Evolutionary conservation across 1,139 yeast genomes (phyloP), one percentile per base, ranked within the genome.

Genomic region (Geotrichum restrictum): DNA sequence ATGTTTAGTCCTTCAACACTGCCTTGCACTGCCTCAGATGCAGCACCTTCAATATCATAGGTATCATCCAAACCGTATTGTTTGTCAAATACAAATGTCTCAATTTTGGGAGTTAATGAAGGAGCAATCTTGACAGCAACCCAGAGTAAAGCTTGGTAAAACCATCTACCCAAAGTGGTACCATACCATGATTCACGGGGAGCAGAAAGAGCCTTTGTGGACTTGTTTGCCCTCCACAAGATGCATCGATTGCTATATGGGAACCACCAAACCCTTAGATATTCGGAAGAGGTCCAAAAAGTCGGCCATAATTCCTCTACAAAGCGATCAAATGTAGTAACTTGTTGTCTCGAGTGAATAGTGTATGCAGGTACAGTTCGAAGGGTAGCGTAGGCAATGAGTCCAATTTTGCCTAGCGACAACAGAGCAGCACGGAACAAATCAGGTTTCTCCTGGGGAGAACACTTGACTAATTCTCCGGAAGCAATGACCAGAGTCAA

Each of bases 211-310:
- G 84, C 79, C 43, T 84, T 87, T 19, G 78, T 70, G 1, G 83
- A 74, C 65, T 88, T 88, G 43, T 81, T 74, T 31, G 95, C 98
- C 64, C 95, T 80, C 97, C 98, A 93, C 49, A 89, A 73, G 34
- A 89, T 83, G 72, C 96, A 88, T 62, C 84, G 84, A 52, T 80
- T 80, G 21, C 94, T 78, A 68, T 93, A 93, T 0, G 98, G 98
- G 69, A 87, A 93, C 98, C 98, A 93, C 98, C 98, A 93, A 48
- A 89, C 80, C 59, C 98, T 79, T 44, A 88, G 84, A 63, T 83
- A 93, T 70, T 93, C 98, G n/a, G 91, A 79, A 51, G 88, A 83
- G 7, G 88, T 80, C 96, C 98, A 93, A 43, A 91, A 71, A 14
- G 76, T 74, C 37, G 64, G 61, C 70, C 70, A 68, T 27, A 62